Evolutionary conservation across 2,329 filamentous ascomycete species (phyloP).

Genomic region (Pseudogymnoascus sp.): DNA sequence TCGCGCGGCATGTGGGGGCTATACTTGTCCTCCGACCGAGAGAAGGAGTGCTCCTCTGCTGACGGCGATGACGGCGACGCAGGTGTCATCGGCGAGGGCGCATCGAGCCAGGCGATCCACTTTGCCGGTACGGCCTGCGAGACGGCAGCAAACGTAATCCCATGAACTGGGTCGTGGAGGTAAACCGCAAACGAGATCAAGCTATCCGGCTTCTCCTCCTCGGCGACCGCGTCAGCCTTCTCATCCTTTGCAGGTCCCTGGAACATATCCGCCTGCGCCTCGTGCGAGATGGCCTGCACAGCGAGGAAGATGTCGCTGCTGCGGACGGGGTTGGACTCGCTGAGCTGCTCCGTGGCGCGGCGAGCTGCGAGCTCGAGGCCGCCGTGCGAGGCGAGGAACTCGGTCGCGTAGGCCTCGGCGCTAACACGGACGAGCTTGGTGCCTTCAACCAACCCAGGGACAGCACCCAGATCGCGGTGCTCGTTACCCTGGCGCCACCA

Average conservation of each 20-base stretch:
- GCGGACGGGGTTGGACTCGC: slow-evolving; percentile 79
- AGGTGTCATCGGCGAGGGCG: slow-evolving; percentile 51
- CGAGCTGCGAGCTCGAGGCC: slow-evolving; percentile 75
- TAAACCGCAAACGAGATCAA: slow-evolving; percentile 69
- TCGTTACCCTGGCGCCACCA: slow-evolving; percentile 79
- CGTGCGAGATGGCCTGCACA: slow-evolving; percentile 76
- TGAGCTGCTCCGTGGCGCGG: slow-evolving; percentile 69
- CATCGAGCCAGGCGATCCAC: slow-evolving; percentile 90
- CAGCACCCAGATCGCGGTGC: slow-evolving; percentile 68
- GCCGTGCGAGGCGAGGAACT: slow-evolving; percentile 73
- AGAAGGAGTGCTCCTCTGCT: slow-evolving; percentile 23
- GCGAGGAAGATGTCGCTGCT: slow-evolving; percentile 92
- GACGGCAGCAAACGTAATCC: slow-evolving; percentile 75
- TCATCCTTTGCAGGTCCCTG: slow-evolving; percentile 50
- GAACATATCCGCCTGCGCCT: slow-evolving; percentile 61
- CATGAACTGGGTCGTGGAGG: slow-evolving; percentile 81
- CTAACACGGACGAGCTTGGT: slow-evolving; percentile 86
- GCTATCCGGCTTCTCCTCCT: slow-evolving; percentile 47
- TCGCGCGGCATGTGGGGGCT: slow-evolving; percentile 62
- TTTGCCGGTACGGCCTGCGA: slow-evolving; percentile 76
- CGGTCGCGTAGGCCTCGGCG: slow-evolving; percentile 78
- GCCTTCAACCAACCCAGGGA: slow-evolving; percentile 75
- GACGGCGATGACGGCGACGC: slow-evolving; percentile 28
- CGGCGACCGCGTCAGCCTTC: slow-evolving; percentile 43
- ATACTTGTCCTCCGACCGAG: slow-evolving; percentile 40